Base-by-base conservation (phyloP, 495 filamentous ascomycete species). In the Daldinia loculata region DNA sequence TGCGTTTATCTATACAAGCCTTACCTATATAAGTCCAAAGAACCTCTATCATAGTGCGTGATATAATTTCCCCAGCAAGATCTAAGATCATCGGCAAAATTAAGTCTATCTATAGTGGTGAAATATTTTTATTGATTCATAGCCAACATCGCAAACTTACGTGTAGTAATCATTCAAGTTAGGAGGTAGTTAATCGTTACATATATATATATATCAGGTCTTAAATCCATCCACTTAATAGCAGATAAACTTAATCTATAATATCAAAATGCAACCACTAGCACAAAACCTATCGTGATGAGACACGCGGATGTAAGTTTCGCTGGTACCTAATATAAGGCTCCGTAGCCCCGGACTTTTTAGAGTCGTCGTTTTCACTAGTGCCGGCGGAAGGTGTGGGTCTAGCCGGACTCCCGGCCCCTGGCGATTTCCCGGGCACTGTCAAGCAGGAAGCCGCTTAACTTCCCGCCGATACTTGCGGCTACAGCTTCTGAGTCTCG, bases 401-500 rank as follows among this genome's bases (percentile, higher is more conserved):
- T 26, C 19, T 15, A 15, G 24, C n/a, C 24, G 56, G n/a, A 27
- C 29, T 30, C 5, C 36, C n/a, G 32, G 6, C 22, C 8, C 14
- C 22, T 6, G 61, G 26, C 12, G 55, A n/a, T 15, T n/a, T 48
- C 6, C 3, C 61, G 51, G 41, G 52, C 32, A 41, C n/a, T 6
- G 15, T 24, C 4, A 45, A n/a, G 24, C 17, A 29, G 27, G 55
- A 22, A 3, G 55, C n/a, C n/a, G 29, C 50, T 58, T 64, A 19
- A 17, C n/a, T 30, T 61, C 19, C 29, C 36, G 12, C 67, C 71
- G 30, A 65, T 19, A 32, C 41, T 65, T 30, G 48, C 67, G 5
- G 64, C 71, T 2, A 64, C 67, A 15, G 67, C 67, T 27, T 74
- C 58, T 6, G 55, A 41, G 50, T 80, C 75, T 7, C 79, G 69